Base-by-base conservation (phyloP, 2,329 filamentous ascomycete species). In the Trematosphaeria pertusa region DNA sequence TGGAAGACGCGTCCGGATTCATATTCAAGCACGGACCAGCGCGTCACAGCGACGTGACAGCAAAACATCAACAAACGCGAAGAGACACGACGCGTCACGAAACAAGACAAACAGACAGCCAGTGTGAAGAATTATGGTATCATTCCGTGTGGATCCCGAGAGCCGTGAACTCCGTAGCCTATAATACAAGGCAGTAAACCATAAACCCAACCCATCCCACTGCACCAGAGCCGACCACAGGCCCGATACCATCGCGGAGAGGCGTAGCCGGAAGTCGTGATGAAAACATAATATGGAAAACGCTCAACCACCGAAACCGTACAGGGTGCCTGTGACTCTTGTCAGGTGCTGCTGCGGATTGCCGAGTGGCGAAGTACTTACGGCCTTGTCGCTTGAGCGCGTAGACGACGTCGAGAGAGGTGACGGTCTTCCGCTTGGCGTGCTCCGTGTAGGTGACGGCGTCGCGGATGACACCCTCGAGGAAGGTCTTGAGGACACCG, bases 381-480 rank as follows among this genome's bases (percentile, higher is more conserved):
- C 81, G 81, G 71, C 81, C 81, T 78, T 84, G 81, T 72, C 81
- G 74, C 80, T 84, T 84, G 67, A 84, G 79, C 52, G 81, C 81
- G 71, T 84, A 84, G 74, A 84, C 81, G 58, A 84, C 81, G 64
- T 84, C 81, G 64, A 84, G 78, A 48, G 81, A 84, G 35, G 76
- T 85, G 72, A 87, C 83, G 22, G 84, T 87, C 82, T 87, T 87
- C 77, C 87, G 83, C 85, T 90, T 89, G 75, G 86, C 86, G 83
- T 90, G 87, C 80, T 90, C 87, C 63, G 87, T 90, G 81, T 90
- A 90, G 72, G 87, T 90, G 78, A 89, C 85, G 54, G 87, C 86
- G 67, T 89, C 87, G 75, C 87, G 84, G 72, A 91, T 90, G 75
- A 91, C 87, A 75, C 85, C 83, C 78, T 90, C 87, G 65, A 91